These are phyloP conservation scores for Saturnispora halmiae DNA, from an alignment of 805 yeast species.

Conservation along the genomic window DNA sequence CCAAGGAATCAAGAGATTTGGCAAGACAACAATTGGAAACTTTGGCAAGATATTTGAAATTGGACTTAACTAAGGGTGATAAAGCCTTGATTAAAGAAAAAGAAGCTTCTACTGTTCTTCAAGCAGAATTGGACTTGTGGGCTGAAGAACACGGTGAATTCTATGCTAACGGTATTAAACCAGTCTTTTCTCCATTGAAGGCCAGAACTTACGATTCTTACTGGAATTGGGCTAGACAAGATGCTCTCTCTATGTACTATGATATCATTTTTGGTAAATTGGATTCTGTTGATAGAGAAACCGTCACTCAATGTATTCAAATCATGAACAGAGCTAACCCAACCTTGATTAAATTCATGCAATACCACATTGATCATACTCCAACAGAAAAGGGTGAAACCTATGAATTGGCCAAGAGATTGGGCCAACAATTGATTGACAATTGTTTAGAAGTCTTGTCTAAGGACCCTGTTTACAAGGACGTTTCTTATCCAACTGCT, in stretches of 20 bases:
- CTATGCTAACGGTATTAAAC: conserved; percentile 85
- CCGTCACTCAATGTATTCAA: conserved; percentile 90
- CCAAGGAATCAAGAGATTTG: conserved; percentile 58
- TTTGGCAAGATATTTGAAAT: conserved; percentile 87
- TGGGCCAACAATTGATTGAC: conserved; percentile 91
- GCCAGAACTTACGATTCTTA: conserved; percentile 95
- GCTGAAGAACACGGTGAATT: conserved; percentile 85
- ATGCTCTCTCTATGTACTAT: conserved; percentile 83
- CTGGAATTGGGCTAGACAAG: conserved; percentile 99
- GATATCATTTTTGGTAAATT: conserved; percentile 93
- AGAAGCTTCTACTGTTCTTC: conserved; percentile 75
- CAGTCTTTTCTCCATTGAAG: conserved; percentile 83
- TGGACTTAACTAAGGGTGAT: conserved; percentile 87
- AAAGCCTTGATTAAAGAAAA: conserved; percentile 75
- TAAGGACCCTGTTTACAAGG: conserved; percentile 89
- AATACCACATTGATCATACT: conserved; percentile 77
- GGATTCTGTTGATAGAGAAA: conserved; percentile 88
- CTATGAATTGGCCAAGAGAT: conserved; percentile 77
- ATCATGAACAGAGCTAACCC: conserved; percentile 97
- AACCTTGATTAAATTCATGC: conserved; percentile 91
- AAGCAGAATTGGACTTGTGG: conserved; percentile 87
- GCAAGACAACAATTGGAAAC: conserved; percentile 84
- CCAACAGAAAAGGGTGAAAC: conserved; percentile 87
- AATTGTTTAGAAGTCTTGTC: conserved; percentile 81
- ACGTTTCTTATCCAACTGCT: conserved; percentile 88